phyloP scores from a whole-genome alignment of 495 filamentous ascomycete species.

The Aspergillus olivimuriae region DNA sequence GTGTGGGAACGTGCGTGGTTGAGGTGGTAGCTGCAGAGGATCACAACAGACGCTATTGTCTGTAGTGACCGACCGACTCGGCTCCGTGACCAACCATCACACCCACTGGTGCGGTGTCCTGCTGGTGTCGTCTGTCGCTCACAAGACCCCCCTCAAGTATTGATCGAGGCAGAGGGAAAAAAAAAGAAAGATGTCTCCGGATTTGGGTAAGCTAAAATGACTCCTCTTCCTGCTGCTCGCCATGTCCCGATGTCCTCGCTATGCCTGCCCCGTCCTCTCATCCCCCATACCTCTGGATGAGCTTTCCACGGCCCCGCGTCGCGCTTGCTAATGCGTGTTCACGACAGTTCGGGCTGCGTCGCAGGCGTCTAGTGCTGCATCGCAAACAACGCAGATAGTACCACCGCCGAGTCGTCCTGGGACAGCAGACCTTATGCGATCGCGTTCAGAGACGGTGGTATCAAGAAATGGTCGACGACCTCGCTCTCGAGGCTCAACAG shows the following conservation, averaged over 20 bases:
- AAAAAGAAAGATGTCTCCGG: slow-evolving; percentile 23
- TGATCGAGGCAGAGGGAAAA: slow-evolving; percentile 3
- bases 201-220: slow-evolving; percentile 21
- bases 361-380: slow-evolving; percentile 26
- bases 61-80: slow-evolving; percentile 23
- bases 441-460: slow-evolving; percentile 52
- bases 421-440: slow-evolving; percentile 42
- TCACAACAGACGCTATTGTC: slow-evolving; percentile 29
- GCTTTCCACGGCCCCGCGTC: not conserved
- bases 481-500: slow-evolving; percentile 75
- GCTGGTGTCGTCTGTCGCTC: not conserved
- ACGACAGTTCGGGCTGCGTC: slow-evolving; percentile 23
- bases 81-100: slow-evolving; percentile 14
- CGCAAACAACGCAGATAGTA: slow-evolving; percentile 34
- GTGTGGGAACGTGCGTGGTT: slow-evolving; percentile 15
- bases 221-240: slow-evolving; percentile 8
- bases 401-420: slow-evolving; percentile 37
- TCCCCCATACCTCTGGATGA: not conserved
- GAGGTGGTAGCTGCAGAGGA: slow-evolving; percentile 19
- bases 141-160: not conserved
- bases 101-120: slow-evolving; percentile 6
- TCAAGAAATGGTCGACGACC: slow-evolving; percentile 60
- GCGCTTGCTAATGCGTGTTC: slow-evolving; percentile 10
- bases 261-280: not conserved
- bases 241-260: slow-evolving; percentile 1